Base-by-base conservation (phyloP, 2,329 filamentous ascomycete genomes). In the Huntiella savannae region DNA sequence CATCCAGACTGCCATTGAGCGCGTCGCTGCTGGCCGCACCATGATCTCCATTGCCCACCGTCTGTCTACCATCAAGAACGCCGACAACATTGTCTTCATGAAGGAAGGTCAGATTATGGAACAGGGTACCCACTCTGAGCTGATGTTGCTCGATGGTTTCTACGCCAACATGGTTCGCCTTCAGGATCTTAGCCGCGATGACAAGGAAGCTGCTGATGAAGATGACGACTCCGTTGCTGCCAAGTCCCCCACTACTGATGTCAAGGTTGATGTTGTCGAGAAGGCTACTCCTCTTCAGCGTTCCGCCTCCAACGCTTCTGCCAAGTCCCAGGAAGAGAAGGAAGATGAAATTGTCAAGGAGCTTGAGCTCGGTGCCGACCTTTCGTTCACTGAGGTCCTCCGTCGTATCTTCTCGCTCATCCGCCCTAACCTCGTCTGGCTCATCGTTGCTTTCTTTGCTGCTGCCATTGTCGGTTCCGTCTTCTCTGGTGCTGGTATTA, bases 51-150 rank as follows among this genome's bases (percentile, higher is more conserved):
- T 82, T 51, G 77, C 78, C 0, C 75, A 78, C 56, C 63, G 74
- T 2, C 59, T 78, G 1, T 73, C 70, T 0, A 77, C 74, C 0
- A 73, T 77, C 51, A 70, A 68, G 54, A 68, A 74, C 45, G 77
- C 78, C 0, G 74, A 82, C 53, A 71, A 74, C 50, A 82, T 83
- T 48, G 63, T 82, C 15, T 77, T 82, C 13, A 66, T 82, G 56
- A 66, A 71, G 11, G 62, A 69, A 46, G 78, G 79, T 0, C 58
- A 66, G 41, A 67, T 78, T 3, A 62, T 77, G 8, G 78, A 82
- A 56, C 65, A 77, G 54, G 79, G 79, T 0, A 75, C 67, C 0
- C 77, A 82, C 48, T 62, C 72, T 3, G 67, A 75, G 45, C 64
- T 82, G 2, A 63, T 82, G 50, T 57, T 61, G 2, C 58, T 63